A percentile compares a stretch with the other conserved stretches of the same genome.
phyloP scores from a whole-genome alignment of 495 filamentous ascomycete genomes.

The Lindgomyces ingoldianus region DNA sequence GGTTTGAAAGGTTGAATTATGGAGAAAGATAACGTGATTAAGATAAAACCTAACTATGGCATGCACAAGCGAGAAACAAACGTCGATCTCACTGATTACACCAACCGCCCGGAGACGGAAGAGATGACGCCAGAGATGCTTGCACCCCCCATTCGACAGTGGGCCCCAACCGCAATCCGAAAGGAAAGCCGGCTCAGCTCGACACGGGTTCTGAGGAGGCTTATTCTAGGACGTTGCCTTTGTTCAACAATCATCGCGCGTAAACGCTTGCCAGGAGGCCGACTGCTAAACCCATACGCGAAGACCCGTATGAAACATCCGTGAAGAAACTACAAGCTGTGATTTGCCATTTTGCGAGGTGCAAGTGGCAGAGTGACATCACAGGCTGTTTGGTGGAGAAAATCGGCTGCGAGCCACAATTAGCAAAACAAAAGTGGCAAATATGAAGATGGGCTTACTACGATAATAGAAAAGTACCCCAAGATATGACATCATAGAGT shows the following conservation, averaged over 20 bases:
- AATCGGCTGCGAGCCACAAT: too few species aligned
- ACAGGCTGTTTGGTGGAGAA: too few species aligned
- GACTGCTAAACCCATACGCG: slow-evolving; percentile 16
- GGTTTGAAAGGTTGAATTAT: not conserved
- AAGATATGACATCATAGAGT: too few species aligned
- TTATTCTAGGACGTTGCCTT: slow-evolving; percentile 34
- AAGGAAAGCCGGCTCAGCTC: slow-evolving; percentile 2
- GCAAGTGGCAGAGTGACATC: too few species aligned
- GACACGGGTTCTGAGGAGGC: slow-evolving; percentile 22
- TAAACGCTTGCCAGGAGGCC: not conserved
- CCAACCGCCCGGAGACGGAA: not conserved
- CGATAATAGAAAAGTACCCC: too few species aligned
- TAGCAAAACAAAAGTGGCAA: too few species aligned
- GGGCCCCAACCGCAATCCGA: slow-evolving; percentile 13
- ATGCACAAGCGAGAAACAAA: slow-evolving; percentile 28
- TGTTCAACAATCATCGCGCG: slow-evolving; percentile 18
- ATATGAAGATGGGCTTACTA: too few species aligned
- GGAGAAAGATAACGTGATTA: not conserved
- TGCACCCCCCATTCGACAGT: slow-evolving; percentile 24
- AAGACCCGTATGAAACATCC: too few species aligned
- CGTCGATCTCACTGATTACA: slow-evolving; percentile 15
- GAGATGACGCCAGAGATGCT: slow-evolving; percentile 26
- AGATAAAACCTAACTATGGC: not conserved
- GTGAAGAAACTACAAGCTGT: too few species aligned
- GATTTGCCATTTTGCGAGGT: too few species aligned